Conservation (phyloP, 2,329 filamentous ascomycete genomes). For the Hypoxylon sp. region DNA sequence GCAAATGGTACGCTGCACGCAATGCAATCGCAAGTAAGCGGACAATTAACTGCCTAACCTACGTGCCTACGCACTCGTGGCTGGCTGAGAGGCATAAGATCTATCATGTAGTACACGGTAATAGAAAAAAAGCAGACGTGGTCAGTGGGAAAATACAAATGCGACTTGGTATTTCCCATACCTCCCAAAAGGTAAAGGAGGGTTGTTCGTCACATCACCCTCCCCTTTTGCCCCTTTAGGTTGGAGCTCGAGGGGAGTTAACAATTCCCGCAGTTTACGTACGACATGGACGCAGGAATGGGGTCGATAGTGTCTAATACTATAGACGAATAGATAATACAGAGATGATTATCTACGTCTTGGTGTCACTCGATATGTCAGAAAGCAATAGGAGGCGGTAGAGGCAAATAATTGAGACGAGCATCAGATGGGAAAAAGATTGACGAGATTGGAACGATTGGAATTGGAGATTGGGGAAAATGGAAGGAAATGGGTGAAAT, state of each 20-base stretch:
- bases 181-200: slow-evolving; percentile 15
- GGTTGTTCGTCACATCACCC: slow-evolving; percentile 12
- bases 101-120: neutral
- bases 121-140: neutral
- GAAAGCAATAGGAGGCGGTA: slow-evolving; percentile 23
- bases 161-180: slow-evolving; percentile 10
- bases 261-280: slow-evolving; percentile 27
- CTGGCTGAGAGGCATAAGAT: slow-evolving; percentile 20
- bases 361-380: slow-evolving; percentile 5
- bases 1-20: neutral
- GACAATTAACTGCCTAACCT: slow-evolving; percentile 10
- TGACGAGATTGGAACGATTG: slow-evolving; percentile 25
- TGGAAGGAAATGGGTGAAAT: slow-evolving; percentile 16
- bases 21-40: neutral
- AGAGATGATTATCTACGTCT: neutral
- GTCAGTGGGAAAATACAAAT: slow-evolving; percentile 24
- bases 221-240: slow-evolving; percentile 3
- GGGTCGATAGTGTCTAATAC: neutral
- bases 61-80: slow-evolving; percentile 8
- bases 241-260: slow-evolving; percentile 2
- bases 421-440: slow-evolving; percentile 27
- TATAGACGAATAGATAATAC: neutral
- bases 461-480: slow-evolving; percentile 11
- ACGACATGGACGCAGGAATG: neutral
- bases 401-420: slow-evolving; percentile 19